Percentiles rank a stretch among this genome's conserved stretches.
phyloP scores from a whole-genome alignment of 768 basidiomycete species.

The Collybia sp. region DNA sequence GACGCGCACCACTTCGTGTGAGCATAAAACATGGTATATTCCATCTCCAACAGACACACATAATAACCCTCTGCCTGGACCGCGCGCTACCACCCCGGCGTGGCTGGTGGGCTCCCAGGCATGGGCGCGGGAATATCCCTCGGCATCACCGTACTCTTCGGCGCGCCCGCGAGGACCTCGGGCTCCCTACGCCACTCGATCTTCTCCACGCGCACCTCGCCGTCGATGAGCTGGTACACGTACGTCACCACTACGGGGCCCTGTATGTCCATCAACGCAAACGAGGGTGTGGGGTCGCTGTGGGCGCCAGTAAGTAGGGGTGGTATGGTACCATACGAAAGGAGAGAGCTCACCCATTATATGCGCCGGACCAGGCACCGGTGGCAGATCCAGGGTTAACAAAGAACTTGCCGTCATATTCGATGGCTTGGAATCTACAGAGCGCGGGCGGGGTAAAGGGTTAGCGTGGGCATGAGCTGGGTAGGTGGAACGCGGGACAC shows the following conservation, averaged over 20 bases:
- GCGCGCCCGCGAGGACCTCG: slow-evolving; percentile 28
- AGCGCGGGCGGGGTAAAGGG: background rate
- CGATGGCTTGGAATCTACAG: slow-evolving; percentile 86
- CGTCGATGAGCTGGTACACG: slow-evolving; percentile 92
- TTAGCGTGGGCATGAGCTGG: too few relatives aligned
- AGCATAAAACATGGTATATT: too few relatives aligned
- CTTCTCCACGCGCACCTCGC: slow-evolving; percentile 91
- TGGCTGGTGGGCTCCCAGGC: background rate
- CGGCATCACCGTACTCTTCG: slow-evolving; percentile 41
- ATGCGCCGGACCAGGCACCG: slow-evolving; percentile 86
- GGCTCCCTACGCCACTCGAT: slow-evolving; percentile 75
- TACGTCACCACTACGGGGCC: slow-evolving; percentile 96
- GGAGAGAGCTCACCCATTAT: slow-evolving; percentile 47
- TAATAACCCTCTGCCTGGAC: too few relatives aligned
- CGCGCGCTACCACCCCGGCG: background rate
- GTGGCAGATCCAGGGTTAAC: slow-evolving; percentile 94
- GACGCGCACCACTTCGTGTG: too few relatives aligned
- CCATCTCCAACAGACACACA: too few relatives aligned
- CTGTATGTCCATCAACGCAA: slow-evolving; percentile 97
- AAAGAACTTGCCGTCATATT: slow-evolving; percentile 89
- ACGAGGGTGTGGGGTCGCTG: slow-evolving; percentile 88
- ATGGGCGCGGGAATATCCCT: slow-evolving; percentile 44
- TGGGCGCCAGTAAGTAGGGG: slow-evolving; percentile 4
- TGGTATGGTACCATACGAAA: background rate
- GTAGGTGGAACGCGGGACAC: slow-evolving; percentile 18